Evolutionary conservation across 305 asterid genomes (phyloP), one percentile per base, ranked within the genome.

Genomic region (Rubia occidens): DNA sequence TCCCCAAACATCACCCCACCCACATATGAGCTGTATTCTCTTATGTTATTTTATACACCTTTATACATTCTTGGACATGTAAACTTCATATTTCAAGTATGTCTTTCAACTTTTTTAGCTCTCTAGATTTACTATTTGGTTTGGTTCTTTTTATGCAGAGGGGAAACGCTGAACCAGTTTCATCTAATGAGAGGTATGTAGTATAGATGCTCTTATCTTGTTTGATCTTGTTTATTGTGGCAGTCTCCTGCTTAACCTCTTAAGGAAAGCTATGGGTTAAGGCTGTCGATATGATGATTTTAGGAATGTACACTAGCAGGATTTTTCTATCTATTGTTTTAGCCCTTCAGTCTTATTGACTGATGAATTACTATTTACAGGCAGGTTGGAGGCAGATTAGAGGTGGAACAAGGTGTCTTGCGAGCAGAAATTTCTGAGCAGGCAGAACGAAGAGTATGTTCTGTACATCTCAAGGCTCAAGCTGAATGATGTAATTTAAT

Each of bases 391-490:
- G 73, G 69, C 45, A 70, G 49, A 51, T 70, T 60, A 45, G 71
- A 43, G 65, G 74, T 37, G 29, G 75, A 68, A 44, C 72, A 53
- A 15, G 66, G 70, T 42, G 74, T 68, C 45, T 37, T 60, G 60
- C 32, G 26, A 51, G 68, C 70, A 69, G 72, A 51, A 49, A 37
- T 58, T 26, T 71, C 54, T 43, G 35, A 55, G 64, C 75, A 56
- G 51, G 39, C 60, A 56, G 78, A 66, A 44, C 47, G 58, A 73
- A 51, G 21, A 49, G 86, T 82, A 75, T n/a, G 82, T 49, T 60
- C 61, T 67, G 10, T 40, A 45, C n/a, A 21, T 32, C 70, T 24
- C 32, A 5, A 26, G 67, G 29, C 29, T 26, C 29, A 26, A 26
- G 29, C 63, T 64, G 61, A 76, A 39, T 40, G 32, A 20, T 15